Base-by-base conservation (phyloP, 257 asterid species). In the Nicotiana attenuata region DNA sequence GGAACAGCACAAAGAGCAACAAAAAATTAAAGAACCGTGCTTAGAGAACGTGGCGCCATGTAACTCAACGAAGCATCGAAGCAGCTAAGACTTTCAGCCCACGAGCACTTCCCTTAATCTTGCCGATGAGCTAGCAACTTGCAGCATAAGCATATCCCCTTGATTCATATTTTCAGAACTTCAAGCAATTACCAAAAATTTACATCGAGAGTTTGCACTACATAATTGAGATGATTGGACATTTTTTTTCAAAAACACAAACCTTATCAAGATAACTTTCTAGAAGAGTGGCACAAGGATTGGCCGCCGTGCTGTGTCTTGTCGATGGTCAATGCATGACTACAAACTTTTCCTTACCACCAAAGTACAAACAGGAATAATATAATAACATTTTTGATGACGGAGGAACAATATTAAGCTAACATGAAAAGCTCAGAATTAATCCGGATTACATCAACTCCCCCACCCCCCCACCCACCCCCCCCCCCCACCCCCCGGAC, bases 121-220 rank as follows among this genome's bases (percentile, higher is more conserved):
- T n/a, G 94, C 97, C 56, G 98, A 83, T 96, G 98, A 85, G 94
- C 95, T n/a, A 83, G 98, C 98, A 82, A 94, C 97, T n/a, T 47
- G 98, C 99, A 77, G 99, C 99, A 92, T 94, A 96, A 66, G 99
- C n/a, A 94, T 87, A 96, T 96, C 78, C 98, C 95, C 89, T 93
- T 96, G 92, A n/a, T n/a, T n/a, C 98, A 96, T 85, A 94, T 85
- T 91, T 90, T 96, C 86, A 96, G 91, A n/a, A n/a, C 99, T 96
- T 92, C 79, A 82, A 86, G n/a, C n/a, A n/a, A n/a, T n/a, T 77
- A 82, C 80, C 82, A 88, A 26, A 65, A 81, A 81, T 79, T 81
- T 26, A 78, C 73, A 78, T 78, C n/a, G 59, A 80, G 60, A 80
- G 19, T 26, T 64, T 80, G 60, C 35, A 81, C 79, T 80, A 86